These are phyloP conservation scores for Fusarium aywerte DNA, from an alignment of 2,329 filamentous ascomycete genomes.

Conservation along the genomic window DNA sequence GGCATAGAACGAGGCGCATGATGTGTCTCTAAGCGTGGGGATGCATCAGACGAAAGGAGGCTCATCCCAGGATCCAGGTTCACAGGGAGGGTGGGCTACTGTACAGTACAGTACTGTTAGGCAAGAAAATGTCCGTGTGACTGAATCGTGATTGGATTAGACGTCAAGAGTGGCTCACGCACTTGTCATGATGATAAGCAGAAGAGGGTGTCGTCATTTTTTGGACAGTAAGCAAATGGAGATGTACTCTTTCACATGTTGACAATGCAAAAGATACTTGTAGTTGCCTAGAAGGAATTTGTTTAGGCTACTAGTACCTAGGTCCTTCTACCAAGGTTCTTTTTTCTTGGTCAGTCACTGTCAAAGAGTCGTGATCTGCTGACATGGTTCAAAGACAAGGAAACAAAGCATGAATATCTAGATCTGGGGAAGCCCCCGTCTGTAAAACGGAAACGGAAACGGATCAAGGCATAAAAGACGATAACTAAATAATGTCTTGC, in stretches of 20 bases:
- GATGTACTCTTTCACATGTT: background rate
- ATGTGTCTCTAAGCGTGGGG: conserved; percentile 2
- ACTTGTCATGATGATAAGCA: background rate
- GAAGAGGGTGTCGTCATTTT: conserved; percentile 41
- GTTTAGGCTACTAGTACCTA: no score
- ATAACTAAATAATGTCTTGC: background rate
- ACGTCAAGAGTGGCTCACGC: background rate
- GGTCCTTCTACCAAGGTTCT: conserved; percentile 36
- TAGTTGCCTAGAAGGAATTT: conserved; percentile 19
- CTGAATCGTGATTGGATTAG: background rate
- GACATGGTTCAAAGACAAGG: conserved; percentile 8
- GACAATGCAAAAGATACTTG: conserved; percentile 7
- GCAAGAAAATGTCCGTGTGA: background rate
- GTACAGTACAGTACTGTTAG: no score
- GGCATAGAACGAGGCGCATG: conserved; percentile 38
- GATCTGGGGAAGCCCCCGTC: background rate
- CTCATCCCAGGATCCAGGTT: no score
- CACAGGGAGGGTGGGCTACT: background rate
- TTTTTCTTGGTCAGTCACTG: conserved; percentile 21
- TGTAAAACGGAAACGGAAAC: conserved; percentile 7
- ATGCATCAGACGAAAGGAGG: background rate
- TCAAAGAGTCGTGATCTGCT: conserved; percentile 19
- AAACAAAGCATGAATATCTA: background rate
- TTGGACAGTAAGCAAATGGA: background rate
- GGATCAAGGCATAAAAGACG: conserved; percentile 12